phyloP scores from a whole-genome alignment of 257 asterid genomes.

The Penstemon davidsonii region DNA sequence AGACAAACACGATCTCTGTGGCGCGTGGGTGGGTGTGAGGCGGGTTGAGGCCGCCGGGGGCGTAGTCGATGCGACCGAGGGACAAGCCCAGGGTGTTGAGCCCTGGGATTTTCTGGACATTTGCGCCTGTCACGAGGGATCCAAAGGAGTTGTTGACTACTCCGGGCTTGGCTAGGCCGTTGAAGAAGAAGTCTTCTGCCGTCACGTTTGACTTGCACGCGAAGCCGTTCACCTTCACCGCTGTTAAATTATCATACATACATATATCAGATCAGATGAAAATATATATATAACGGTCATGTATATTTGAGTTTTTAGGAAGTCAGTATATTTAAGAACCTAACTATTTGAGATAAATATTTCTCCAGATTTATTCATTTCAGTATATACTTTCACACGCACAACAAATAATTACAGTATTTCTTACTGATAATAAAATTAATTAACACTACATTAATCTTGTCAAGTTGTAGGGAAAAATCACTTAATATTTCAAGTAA shows the following conservation, averaged over 20 bases:
- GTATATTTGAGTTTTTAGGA: too few species aligned
- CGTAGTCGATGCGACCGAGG: conserved; percentile 67
- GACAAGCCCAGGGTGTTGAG: conserved; percentile 79
- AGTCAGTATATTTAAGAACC: too few species aligned
- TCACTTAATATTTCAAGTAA: too few species aligned
- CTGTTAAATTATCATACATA: conserved; percentile 32
- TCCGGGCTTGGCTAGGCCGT: conserved; percentile 44
- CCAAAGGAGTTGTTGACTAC: conserved; percentile 50
- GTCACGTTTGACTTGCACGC: conserved; percentile 51
- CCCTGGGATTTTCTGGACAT: conserved; percentile 59
- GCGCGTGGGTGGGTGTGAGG: conserved; percentile 81
- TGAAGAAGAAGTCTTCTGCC: conserved; percentile 61
- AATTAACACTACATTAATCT: too few species aligned
- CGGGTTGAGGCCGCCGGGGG: conserved; percentile 65
- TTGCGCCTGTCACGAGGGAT: conserved; percentile 56
- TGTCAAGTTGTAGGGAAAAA: too few species aligned
- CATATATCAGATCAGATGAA: too few species aligned
- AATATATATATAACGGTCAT: too few species aligned
- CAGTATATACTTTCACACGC: too few species aligned
- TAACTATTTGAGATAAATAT: too few species aligned
- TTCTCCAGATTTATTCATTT: too few species aligned
- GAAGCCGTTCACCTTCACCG: conserved; percentile 50
- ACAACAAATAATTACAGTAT: too few species aligned
- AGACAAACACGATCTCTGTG: conserved; percentile 56
- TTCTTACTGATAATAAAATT: too few species aligned